These are phyloP conservation scores for Wickerhamiella lipophila DNA, from an alignment of 805 yeast genomes.

Conservation along the genomic window DNA sequence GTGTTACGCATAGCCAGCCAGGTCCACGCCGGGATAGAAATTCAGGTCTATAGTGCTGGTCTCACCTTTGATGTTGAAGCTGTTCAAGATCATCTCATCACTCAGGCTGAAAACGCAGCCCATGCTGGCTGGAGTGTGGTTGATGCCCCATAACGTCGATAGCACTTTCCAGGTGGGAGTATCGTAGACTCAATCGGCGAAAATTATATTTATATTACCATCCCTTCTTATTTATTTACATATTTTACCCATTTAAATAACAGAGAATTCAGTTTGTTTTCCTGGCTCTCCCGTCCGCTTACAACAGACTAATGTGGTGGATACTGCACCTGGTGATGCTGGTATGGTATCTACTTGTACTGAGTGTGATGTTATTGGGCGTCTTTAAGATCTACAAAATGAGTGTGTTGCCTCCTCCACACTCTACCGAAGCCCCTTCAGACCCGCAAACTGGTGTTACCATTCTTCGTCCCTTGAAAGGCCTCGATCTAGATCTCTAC, in stretches of 20 bases:
- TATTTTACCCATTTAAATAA: neutral
- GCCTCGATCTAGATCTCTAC: slow-evolving; percentile 64
- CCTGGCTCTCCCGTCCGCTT: neutral
- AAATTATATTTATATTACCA: no score
- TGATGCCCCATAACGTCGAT: neutral
- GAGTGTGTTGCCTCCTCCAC: neutral
- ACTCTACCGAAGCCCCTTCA: neutral
- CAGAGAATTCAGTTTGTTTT: no score
- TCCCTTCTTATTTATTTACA: neutral
- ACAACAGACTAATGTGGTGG: slow-evolving; percentile 4
- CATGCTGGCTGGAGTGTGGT: slow-evolving; percentile 26
- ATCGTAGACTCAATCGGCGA: no score
- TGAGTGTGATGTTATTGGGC: neutral
- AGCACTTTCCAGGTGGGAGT: no score
- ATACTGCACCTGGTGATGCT: slow-evolving; percentile 5
- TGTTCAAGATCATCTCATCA: slow-evolving; percentile 22
- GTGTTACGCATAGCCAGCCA: slow-evolving; percentile 21
- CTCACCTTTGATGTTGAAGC: slow-evolving; percentile 19
- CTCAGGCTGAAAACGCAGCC: slow-evolving; percentile 23
- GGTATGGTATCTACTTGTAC: slow-evolving; percentile 9
- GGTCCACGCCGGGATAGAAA: slow-evolving; percentile 17
- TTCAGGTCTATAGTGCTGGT: slow-evolving; percentile 18
- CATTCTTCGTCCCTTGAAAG: slow-evolving; percentile 71
- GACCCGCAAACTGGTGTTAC: slow-evolving; percentile 47
- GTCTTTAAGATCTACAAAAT: slow-evolving; percentile 6